Evolutionary conservation across 176 grass and related monocot species (phyloP).

Genomic region (Rhipidocladum racemiflorum): DNA sequence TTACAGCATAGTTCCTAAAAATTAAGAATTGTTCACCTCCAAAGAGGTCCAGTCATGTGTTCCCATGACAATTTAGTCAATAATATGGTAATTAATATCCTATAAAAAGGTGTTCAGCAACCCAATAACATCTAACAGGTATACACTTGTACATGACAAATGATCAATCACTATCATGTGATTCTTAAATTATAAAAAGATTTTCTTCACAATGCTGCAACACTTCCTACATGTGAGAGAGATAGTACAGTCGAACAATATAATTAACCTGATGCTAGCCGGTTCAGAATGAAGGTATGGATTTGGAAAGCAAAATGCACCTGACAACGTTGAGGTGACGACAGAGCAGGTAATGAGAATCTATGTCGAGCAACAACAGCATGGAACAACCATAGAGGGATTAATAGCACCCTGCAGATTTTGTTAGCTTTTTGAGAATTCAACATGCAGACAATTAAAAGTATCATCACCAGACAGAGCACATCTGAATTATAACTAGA

Average conservation of each 20-base stretch:
- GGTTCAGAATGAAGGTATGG: constrained; percentile 4
- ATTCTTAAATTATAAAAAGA: constrained; percentile 6
- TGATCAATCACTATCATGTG: background rate
- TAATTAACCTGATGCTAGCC: background rate
- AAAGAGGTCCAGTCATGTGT: background rate
- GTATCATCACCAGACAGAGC: background rate
- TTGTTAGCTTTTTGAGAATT: constrained; percentile 7
- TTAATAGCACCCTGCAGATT: constrained; percentile 58
- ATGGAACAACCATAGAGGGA: constrained; percentile 68
- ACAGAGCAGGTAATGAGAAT: constrained; percentile 63
- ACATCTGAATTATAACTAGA: background rate
- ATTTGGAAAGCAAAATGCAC: constrained; percentile 28
- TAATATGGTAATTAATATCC: background rate
- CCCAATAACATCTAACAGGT: background rate
- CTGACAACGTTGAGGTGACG: constrained; percentile 35
- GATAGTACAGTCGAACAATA: background rate
- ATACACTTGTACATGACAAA: background rate
- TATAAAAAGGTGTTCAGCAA: constrained; percentile 14
- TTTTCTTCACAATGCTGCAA: background rate
- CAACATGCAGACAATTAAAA: background rate
- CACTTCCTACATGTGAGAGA: background rate
- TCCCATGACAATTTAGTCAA: background rate
- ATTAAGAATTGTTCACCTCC: background rate
- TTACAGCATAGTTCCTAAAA: constrained; percentile 1
- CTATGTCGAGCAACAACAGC: constrained; percentile 48